phyloP scores from a whole-genome alignment of 805 yeast species.

The Suhomyces pyralidae region DNA sequence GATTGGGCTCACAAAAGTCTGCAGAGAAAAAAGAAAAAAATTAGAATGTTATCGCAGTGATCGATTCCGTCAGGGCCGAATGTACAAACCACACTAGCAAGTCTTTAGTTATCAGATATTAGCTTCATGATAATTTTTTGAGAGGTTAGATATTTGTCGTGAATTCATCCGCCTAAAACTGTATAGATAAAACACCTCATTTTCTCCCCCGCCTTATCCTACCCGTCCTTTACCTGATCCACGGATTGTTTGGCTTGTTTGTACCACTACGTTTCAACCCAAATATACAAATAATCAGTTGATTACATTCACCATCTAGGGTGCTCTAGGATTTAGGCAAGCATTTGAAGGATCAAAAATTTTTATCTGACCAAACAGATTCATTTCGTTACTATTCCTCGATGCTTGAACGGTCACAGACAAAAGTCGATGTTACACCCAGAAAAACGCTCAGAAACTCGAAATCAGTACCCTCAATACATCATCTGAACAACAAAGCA shows the following conservation, averaged over 20 bases:
- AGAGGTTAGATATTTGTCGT: neutral
- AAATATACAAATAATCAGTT: neutral
- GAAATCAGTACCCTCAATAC: slow-evolving; percentile 5
- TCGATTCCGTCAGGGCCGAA: neutral
- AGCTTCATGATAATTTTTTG: neutral
- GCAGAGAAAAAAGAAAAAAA: neutral
- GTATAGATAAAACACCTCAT: neutral
- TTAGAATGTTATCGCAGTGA: neutral
- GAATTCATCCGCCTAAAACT: neutral
- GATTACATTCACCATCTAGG: neutral
- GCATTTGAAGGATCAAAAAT: neutral
- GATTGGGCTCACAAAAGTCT: neutral
- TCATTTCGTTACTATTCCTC: neutral
- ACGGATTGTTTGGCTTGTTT: neutral
- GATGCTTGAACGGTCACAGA: neutral
- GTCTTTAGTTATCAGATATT: neutral
- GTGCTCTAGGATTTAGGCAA: neutral
- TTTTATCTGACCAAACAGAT: neutral
- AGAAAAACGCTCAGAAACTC: slow-evolving; percentile 3
- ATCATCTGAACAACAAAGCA: neutral
- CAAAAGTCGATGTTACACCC: neutral
- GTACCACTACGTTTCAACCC: neutral
- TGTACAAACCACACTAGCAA: neutral
- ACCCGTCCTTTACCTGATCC: neutral
- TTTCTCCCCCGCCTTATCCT: neutral